These are phyloP conservation scores for Pestalotiopsis sp. DNA, from an alignment of 2,329 filamentous ascomycete species.

Conservation along the genomic window DNA sequence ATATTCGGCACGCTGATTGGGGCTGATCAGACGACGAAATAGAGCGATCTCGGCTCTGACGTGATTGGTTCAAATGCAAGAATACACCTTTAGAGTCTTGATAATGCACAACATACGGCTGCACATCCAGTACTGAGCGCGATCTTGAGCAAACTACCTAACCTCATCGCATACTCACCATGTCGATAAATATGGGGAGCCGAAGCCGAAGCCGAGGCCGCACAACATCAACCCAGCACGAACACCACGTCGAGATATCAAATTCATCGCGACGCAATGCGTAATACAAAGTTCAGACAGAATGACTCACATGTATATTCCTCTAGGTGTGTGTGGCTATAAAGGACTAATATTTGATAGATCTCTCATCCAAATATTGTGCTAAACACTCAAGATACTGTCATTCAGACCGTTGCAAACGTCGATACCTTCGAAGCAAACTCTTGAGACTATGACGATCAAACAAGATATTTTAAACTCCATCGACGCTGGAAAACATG, in stretches of 20 bases:
- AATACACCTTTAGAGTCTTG: neutral
- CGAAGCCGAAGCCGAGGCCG: conserved; percentile 7
- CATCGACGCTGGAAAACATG: neutral
- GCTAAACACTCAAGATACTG: neutral
- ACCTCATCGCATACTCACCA: neutral
- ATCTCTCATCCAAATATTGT: too few species aligned
- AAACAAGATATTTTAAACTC: neutral
- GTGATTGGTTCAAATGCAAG: neutral
- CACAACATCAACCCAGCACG: neutral
- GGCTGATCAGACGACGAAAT: conserved; percentile 16
- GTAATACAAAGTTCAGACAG: neutral
- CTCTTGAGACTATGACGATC: too few species aligned
- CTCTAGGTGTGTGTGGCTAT: neutral
- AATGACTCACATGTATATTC: neutral
- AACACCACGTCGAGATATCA: neutral
- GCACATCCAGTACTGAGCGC: neutral
- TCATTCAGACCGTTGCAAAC: neutral
- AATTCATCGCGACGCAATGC: neutral
- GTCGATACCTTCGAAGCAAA: too few species aligned
- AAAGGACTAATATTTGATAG: too few species aligned
- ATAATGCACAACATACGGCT: neutral
- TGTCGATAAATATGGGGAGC: neutral
- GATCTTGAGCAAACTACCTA: neutral
- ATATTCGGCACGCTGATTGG: conserved; percentile 31
- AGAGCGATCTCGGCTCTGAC: neutral